Evolutionary conservation across 2,329 filamentous ascomycete genomes (phyloP), one percentile per base, ranked within the genome.

Genomic region (Emericellopsis atlantica): DNA sequence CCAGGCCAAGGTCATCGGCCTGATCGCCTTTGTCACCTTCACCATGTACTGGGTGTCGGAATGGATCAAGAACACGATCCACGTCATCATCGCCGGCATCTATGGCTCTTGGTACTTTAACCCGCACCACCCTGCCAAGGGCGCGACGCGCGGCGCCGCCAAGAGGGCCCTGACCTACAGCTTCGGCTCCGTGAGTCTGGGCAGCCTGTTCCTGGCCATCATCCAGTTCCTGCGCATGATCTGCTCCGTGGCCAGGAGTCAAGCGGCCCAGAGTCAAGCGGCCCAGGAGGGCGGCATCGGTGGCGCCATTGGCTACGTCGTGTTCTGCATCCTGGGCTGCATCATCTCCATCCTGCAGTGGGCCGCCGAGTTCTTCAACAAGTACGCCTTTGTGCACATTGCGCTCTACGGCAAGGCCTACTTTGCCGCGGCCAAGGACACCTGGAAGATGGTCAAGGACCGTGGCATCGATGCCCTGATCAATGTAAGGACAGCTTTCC

Each of bases 91-190:
- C 44, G 84, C 87, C 0, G 89, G 90, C 0, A 80, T 95, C 1
- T 95, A 94, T 51, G 89, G 87, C 1, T 82, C 83, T 1, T 96
- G 90, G 90, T 96, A 94, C 65, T 95, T 94, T 57, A 82, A 76
- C 47, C 61, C 75, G 1, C 63, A 70, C 43, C 74, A 78, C 35
- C 83, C 86, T 52, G 87, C 89, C 24, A 79, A 74, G 46, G 79
- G 79, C 10, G 80, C 86, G 1, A 95, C 90, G 0, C 76, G 87
- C 11, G 84, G 86, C n/a, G 84, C 90, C 0, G 74, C 92, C 48
- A 81, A 76, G 50, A 78, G 90, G 12, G 77, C 88, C 1, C 68
- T 92, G 46, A 95, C 90, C 1, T 92, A 92, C 65, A 92, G 84
- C 50, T 95, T 95, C 45, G 90, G 90, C 14, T 92, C 84, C 48